These are phyloP conservation scores for Cornus controversa DNA, from an alignment of 148 eudicot species.

Conservation along the genomic window DNA sequence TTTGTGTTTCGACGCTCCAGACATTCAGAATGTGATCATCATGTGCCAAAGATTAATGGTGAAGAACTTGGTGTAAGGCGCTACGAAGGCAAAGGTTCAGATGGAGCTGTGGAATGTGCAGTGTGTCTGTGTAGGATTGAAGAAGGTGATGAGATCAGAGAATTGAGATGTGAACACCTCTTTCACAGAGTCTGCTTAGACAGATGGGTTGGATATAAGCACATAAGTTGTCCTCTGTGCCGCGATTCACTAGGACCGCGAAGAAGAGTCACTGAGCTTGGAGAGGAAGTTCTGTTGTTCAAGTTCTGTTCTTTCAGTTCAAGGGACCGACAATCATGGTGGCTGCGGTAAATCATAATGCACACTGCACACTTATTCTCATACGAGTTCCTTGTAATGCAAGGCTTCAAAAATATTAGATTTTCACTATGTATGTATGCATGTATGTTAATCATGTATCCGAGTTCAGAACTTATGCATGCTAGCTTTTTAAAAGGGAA, in stretches of 20 bases:
- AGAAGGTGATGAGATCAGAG: constrained; percentile 16
- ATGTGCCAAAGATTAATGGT: background rate
- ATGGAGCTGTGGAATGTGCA: constrained; percentile 15
- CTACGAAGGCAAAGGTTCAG: background rate
- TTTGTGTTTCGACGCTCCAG: background rate
- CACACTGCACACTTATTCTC: background rate
- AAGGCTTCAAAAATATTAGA: too few species aligned
- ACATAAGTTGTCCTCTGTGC: constrained; percentile 20
- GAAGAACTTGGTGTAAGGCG: background rate
- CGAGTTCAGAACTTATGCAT: too few species aligned
- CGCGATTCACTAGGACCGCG: constrained; percentile 12
- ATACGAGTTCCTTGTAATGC: too few species aligned
- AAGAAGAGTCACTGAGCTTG: background rate
- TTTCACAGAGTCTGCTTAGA: constrained; percentile 27
- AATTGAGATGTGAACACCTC: constrained; percentile 21
- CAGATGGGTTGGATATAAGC: constrained; percentile 9
- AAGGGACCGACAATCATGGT: background rate
- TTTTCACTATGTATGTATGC: too few species aligned
- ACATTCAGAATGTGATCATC: background rate
- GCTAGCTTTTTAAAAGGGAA: too few species aligned
- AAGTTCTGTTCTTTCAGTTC: constrained; percentile 18
- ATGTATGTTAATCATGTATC: too few species aligned
- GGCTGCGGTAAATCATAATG: background rate
- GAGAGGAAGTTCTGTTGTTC: constrained; percentile 17
- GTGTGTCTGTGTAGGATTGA: constrained; percentile 28